phyloP scores from a whole-genome alignment of 2,329 filamentous ascomycete genomes.

The Phialophora chinensis region DNA sequence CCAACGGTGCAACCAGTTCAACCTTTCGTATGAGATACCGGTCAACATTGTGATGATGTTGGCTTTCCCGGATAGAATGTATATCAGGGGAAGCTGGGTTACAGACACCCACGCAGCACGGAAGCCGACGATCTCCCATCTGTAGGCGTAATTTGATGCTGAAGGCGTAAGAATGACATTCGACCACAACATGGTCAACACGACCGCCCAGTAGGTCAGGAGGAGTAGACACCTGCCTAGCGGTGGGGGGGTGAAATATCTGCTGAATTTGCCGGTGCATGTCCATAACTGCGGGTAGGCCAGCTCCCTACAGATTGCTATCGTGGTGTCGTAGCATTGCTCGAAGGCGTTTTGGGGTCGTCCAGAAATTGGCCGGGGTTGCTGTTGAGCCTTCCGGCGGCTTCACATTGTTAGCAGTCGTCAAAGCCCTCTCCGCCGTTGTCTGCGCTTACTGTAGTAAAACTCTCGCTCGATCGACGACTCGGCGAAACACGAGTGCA shows the following conservation, averaged over 20 bases:
- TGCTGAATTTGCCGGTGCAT: conserved; percentile 26
- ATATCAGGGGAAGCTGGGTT: conserved; percentile 61
- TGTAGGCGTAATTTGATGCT: conserved; percentile 38
- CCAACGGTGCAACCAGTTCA: conserved; percentile 63
- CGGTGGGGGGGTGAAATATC: conserved; percentile 34
- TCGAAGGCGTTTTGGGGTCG: conserved; percentile 30
- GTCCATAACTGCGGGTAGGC: conserved; percentile 34
- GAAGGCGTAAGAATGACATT: conserved; percentile 34
- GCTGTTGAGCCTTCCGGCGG: conserved; percentile 19
- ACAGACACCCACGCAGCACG: conserved; percentile 61
- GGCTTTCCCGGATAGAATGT: conserved; percentile 62
- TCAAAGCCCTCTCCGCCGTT: neutral
- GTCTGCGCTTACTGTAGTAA: conserved; percentile 7
- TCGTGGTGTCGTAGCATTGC: conserved; percentile 34
- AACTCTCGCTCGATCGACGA: conserved; percentile 26
- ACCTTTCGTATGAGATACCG: conserved; percentile 57
- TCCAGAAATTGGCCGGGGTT: conserved; percentile 23
- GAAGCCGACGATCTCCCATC: conserved; percentile 64
- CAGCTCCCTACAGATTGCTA: conserved; percentile 32
- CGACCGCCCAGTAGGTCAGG: conserved; percentile 32
- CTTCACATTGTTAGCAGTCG: conserved; percentile 9
- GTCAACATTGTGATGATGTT: conserved; percentile 59
- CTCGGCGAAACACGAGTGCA: conserved; percentile 21
- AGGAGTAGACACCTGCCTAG: conserved; percentile 35
- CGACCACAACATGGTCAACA: conserved; percentile 37